Evolutionary conservation across 441 rosid genomes (phyloP).

Genomic region (Mallotus repandus): DNA sequence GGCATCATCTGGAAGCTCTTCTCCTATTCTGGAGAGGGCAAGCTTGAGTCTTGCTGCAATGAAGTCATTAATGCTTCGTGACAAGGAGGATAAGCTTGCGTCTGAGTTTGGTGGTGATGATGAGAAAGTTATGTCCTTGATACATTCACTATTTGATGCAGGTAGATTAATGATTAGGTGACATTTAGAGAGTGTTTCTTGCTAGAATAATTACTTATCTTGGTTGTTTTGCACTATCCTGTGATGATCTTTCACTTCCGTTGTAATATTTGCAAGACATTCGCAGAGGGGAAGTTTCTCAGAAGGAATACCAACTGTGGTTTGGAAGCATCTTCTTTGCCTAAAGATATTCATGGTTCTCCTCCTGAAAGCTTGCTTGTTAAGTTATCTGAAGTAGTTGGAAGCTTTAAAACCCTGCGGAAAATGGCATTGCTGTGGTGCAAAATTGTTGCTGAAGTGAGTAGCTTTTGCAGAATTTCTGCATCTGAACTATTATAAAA

Average conservation of each 20-base stretch:
- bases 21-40: conserved; percentile 80
- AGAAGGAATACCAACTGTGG: conserved; percentile 56
- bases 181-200: not conserved
- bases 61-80: conserved; percentile 88
- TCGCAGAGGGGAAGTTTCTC: conserved; percentile 83
- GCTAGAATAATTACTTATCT: conserved; percentile 14
- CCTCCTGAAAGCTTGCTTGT: conserved; percentile 76
- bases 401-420: conserved; percentile 70
- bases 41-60: conserved; percentile 86
- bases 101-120: conserved; percentile 65
- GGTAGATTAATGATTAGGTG: conserved; percentile 47
- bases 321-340: conserved; percentile 47
- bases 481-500: not conserved
- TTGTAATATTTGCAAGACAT: conserved; percentile 72
- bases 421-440: conserved; percentile 86
- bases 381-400: conserved; percentile 90
- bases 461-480: conserved; percentile 27
- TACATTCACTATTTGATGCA: conserved; percentile 56
- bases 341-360: conserved; percentile 87
- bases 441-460: conserved; percentile 79
- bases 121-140: conserved; percentile 39
- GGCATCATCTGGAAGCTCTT: conserved; percentile 68
- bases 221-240: conserved; percentile 27
- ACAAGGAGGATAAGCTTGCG: conserved; percentile 71
- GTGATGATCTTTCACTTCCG: conserved; percentile 52